phyloP scores from a whole-genome alignment of 2,329 filamentous ascomycete species.

The Pseudocercospora eumusae region DNA sequence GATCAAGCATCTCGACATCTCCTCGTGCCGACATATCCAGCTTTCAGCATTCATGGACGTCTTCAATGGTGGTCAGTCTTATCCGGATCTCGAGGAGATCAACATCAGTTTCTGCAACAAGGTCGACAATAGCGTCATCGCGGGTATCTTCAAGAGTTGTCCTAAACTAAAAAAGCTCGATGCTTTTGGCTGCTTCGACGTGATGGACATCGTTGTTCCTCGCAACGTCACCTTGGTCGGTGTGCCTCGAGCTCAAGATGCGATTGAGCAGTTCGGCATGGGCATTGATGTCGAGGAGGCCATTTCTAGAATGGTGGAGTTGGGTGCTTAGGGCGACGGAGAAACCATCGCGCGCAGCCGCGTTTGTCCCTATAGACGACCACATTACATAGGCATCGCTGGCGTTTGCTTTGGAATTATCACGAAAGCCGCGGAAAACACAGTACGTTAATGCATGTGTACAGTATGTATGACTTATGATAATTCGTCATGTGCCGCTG shows the following conservation, averaged over 20 bases:
- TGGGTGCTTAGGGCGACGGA: constrained; percentile 19
- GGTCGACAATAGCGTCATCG: constrained; percentile 56
- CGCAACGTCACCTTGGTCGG: constrained; percentile 62
- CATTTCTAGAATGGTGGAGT: constrained; percentile 36
- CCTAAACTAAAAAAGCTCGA: constrained; percentile 56
- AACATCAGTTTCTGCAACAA: constrained; percentile 63
- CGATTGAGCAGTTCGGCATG: constrained; percentile 54
- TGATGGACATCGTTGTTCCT: constrained; percentile 59
- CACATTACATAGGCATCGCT: not conserved
- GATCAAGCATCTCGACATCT: constrained; percentile 71
- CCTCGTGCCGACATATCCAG: constrained; percentile 80
- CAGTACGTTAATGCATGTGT: not conserved
- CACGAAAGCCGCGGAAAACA: not conserved
- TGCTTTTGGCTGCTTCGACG: constrained; percentile 64
- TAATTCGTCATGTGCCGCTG: too few relatives aligned
- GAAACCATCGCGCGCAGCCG: not conserved
- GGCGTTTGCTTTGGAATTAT: not conserved
- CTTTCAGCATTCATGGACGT: constrained; percentile 70
- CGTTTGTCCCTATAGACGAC: not conserved
- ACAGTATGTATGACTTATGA: not conserved
- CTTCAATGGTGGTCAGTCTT: constrained; percentile 65
- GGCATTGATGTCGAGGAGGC: constrained; percentile 42
- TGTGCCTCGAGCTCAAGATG: constrained; percentile 59
- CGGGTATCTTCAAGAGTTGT: constrained; percentile 53
- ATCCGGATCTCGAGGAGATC: constrained; percentile 68